These are phyloP conservation scores for Ogataea minuta DNA, from an alignment of 805 yeast genomes.

Conservation along the genomic window DNA sequence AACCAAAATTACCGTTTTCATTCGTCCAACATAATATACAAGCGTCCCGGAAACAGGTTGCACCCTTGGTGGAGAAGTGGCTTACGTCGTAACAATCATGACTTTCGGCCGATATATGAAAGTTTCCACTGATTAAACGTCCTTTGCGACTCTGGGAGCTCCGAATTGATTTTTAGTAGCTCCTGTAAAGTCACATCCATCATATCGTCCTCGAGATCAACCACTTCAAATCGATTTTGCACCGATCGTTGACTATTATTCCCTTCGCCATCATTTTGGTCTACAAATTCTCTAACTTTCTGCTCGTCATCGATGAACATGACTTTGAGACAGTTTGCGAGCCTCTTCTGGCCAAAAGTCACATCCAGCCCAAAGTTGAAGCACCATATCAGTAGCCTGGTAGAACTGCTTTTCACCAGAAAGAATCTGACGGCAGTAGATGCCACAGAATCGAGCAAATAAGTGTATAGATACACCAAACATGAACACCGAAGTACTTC, in stretches of 20 bases:
- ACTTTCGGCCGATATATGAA: constrained; percentile 22
- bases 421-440: constrained; percentile 41
- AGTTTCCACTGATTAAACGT: constrained; percentile 31
- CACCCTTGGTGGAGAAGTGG: constrained; percentile 48
- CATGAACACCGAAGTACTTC: constrained; percentile 38
- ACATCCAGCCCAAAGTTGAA: constrained; percentile 42
- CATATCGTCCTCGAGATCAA: constrained; percentile 40
- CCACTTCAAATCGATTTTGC: constrained; percentile 16
- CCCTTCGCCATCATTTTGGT: constrained; percentile 18
- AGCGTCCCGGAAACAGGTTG: constrained; percentile 86
- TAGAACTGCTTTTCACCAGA: constrained; percentile 22
- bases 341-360: constrained; percentile 14
- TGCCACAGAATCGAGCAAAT: constrained; percentile 42
- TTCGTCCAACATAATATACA: constrained; percentile 39
- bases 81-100: constrained; percentile 4
- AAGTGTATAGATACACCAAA: constrained; percentile 34
- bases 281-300: constrained; percentile 29
- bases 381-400: constrained; percentile 43
- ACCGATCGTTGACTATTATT: constrained; percentile 10
- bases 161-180: constrained; percentile 30
- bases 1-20: background rate
- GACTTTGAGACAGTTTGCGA: constrained; percentile 41
- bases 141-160: constrained; percentile 35
- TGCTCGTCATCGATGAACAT: constrained; percentile 38
- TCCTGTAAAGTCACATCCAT: constrained; percentile 28